Percentiles rank a stretch among this genome's conserved stretches.
phyloP scores from a whole-genome alignment of 208 protist genomes.

The Acanthamoeba rhysodes region DNA sequence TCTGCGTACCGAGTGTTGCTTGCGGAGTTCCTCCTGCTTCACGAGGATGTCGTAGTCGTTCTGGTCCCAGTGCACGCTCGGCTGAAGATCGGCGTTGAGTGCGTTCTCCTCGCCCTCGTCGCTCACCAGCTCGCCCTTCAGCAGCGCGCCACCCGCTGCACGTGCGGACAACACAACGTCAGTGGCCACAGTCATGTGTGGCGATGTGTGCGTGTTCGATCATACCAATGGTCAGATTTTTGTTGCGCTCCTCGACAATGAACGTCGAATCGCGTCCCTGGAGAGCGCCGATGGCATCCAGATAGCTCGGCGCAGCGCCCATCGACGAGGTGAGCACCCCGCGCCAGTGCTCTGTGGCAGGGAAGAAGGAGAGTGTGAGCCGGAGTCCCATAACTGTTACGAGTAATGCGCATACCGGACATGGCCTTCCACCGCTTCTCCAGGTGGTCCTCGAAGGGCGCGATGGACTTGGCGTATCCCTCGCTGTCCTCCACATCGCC shows the following conservation, averaged over 20 bases:
- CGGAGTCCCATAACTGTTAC: not conserved
- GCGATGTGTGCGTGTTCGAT: not conserved
- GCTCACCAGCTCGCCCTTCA: not conserved
- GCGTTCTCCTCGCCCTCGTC: not conserved
- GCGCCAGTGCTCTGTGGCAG: not conserved
- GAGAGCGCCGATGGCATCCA: not conserved
- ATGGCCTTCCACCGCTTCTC: constrained; percentile 13
- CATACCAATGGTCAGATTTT: not conserved
- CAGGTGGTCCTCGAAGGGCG: not conserved
- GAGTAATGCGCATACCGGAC: not conserved
- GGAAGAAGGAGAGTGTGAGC: not conserved
- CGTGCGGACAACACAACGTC: not conserved
- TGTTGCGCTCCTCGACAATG: not conserved
- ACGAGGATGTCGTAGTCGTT: constrained; percentile 3
- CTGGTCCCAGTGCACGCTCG: not conserved
- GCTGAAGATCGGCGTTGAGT: not conserved
- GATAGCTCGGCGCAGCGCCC: not conserved
- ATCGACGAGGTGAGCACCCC: not conserved
- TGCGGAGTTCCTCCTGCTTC: not conserved
- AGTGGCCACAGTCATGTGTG: not conserved
- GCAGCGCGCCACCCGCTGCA: not conserved
- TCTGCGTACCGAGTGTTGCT: not conserved
- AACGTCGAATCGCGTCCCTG: not conserved
- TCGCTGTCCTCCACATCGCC: not conserved
- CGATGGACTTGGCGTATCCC: not conserved